Percentiles rank a stretch among this genome's conserved stretches.
These are phyloP conservation scores for Talaromyces adpressus DNA, from an alignment of 495 filamentous ascomycete species.

Conservation along the genomic window DNA sequence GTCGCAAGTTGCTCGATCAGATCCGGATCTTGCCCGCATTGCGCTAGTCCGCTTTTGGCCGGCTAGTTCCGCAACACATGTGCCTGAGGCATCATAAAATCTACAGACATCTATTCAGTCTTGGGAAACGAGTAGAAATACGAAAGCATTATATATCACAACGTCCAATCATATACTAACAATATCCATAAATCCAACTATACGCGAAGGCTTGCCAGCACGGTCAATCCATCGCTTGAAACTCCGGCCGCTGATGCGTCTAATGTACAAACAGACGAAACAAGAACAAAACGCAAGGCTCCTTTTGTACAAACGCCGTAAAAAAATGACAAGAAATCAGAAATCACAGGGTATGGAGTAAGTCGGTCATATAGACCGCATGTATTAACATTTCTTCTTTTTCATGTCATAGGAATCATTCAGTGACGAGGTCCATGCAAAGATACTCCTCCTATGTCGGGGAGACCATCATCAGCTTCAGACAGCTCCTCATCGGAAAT, in stretches of 20 bases:
- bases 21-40: neutral
- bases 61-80: neutral
- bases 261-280: neutral
- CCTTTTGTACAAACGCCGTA: neutral
- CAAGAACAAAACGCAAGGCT: neutral
- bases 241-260: slow-evolving; percentile 2
- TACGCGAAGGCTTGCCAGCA: neutral
- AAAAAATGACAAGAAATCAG: neutral
- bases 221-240: slow-evolving; percentile 1
- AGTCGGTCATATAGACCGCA: neutral
- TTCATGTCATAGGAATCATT: neutral
- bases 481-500: slow-evolving; percentile 14
- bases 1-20: neutral
- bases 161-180: neutral
- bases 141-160: neutral
- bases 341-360: neutral
- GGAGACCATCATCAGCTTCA: slow-evolving; percentile 7
- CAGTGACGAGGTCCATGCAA: neutral
- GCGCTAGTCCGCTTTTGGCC: neutral
- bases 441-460: slow-evolving; percentile 4
- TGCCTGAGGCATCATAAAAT: neutral
- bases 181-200: neutral
- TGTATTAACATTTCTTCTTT: neutral
- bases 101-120: neutral
- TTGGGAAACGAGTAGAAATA: neutral